These are phyloP conservation scores for Xanthoconium purpureum DNA, from an alignment of 768 basidiomycete genomes.

Conservation along the genomic window DNA sequence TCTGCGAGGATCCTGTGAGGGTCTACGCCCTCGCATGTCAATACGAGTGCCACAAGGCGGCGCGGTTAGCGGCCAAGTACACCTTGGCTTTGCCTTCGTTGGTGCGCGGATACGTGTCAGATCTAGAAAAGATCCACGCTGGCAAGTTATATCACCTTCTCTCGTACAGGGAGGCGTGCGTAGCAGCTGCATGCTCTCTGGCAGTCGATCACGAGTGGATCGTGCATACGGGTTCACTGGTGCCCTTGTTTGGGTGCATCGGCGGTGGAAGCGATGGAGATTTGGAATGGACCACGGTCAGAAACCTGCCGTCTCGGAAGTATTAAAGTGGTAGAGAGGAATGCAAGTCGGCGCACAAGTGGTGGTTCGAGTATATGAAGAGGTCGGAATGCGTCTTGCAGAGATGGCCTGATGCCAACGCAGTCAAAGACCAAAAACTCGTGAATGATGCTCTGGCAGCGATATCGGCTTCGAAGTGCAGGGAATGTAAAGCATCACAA, in stretches of 20 bases:
- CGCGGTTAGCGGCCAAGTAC: slow-evolving; percentile 7
- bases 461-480: slow-evolving; percentile 8
- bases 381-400: slow-evolving; percentile 7
- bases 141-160: slow-evolving; percentile 4
- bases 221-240: no score
- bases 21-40: slow-evolving; percentile 16
- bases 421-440: slow-evolving; percentile 3
- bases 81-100: slow-evolving; percentile 5
- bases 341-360: not conserved
- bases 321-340: not conserved
- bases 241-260: slow-evolving; percentile 3
- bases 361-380: slow-evolving; percentile 17
- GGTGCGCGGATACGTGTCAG: not conserved
- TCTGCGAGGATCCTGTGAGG: slow-evolving; percentile 3
- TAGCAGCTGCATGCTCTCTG: not conserved
- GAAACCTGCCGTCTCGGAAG: not conserved
- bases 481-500: not conserved
- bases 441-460: not conserved
- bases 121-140: slow-evolving; percentile 12
- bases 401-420: not conserved
- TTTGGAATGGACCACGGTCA: not conserved
- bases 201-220: slow-evolving; percentile 13
- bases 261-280: not conserved
- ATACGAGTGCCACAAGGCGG: not conserved
- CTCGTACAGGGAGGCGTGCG: slow-evolving; percentile 9